Conservation (phyloP, 2,329 filamentous ascomycete species). For the Bipolaris gigantea region DNA sequence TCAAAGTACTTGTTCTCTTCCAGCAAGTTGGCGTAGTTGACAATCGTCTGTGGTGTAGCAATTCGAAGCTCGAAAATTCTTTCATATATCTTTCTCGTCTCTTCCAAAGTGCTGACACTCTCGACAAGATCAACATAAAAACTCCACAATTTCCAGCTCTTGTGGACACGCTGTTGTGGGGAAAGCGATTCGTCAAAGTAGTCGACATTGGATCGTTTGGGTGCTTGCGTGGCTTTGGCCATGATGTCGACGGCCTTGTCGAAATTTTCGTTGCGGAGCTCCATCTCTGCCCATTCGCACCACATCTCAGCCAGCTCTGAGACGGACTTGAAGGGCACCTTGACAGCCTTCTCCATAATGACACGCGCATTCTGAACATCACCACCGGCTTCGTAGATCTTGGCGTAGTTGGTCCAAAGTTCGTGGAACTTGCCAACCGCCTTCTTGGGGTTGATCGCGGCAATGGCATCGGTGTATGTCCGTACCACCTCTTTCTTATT, state of each 20-base stretch:
- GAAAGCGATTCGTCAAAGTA: constrained; percentile 96
- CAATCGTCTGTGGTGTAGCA: constrained; percentile 95
- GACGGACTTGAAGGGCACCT: constrained; percentile 98
- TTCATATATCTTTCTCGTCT: constrained; percentile 93
- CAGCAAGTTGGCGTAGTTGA: constrained; percentile 95
- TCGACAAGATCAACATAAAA: constrained; percentile 99
- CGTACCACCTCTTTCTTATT: constrained; percentile 90
- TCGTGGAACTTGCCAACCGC: constrained; percentile 92
- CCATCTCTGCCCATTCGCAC: constrained; percentile 99
- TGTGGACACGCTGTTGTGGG: constrained; percentile 94
- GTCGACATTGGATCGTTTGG: constrained; percentile 96
- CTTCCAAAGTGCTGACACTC: constrained; percentile 85
- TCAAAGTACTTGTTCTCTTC: constrained; percentile 96
- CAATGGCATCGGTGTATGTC: constrained; percentile 93
- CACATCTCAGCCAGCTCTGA: constrained; percentile 95
- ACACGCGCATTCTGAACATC: constrained; percentile 83
- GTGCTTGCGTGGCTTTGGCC: constrained; percentile 95
- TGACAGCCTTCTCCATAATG: constrained; percentile 97
- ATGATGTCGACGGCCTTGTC: constrained; percentile 93
- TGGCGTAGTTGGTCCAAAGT: constrained; percentile 94
- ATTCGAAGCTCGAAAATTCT: constrained; percentile 97
- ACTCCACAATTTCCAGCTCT: constrained; percentile 99
- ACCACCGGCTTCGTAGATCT: constrained; percentile 88
- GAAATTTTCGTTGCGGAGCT: constrained; percentile 92
- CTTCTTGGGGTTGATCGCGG: constrained; percentile 90